These are phyloP conservation scores for Alternaria sp. DNA, from an alignment of 2,329 filamentous ascomycete species.

Conservation along the genomic window DNA sequence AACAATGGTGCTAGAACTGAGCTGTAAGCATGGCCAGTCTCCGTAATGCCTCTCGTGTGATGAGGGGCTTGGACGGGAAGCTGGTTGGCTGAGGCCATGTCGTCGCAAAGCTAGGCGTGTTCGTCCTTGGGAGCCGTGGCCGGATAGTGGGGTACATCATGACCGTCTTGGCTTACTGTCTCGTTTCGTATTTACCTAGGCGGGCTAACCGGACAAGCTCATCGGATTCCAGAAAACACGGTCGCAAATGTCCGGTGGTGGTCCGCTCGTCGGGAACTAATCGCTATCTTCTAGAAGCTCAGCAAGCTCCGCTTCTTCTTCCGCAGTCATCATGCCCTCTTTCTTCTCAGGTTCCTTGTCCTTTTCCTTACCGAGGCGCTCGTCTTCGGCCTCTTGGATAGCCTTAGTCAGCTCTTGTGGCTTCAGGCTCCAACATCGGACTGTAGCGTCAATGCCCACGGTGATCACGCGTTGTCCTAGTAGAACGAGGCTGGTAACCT, in stretches of 20 bases:
- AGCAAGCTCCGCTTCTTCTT: conserved; percentile 92
- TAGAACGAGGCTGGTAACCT: conserved; percentile 82
- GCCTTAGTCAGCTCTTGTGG: conserved; percentile 67
- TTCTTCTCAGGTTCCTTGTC: conserved; percentile 56
- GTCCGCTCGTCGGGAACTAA: conserved; percentile 34
- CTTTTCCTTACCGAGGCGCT: conserved; percentile 57
- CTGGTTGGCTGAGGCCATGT: conserved; percentile 12
- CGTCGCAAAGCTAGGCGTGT: conserved; percentile 21
- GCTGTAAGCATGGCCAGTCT: conserved; percentile 17
- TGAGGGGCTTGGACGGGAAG: conserved; percentile 6
- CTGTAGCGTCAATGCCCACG: conserved; percentile 87
- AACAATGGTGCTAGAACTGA: conserved; percentile 14
- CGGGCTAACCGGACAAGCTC: conserved; percentile 30
- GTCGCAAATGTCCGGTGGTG: conserved; percentile 26
- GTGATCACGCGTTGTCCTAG: conserved; percentile 72
- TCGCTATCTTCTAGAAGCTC: conserved; percentile 86
- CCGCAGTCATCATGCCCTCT: conserved; percentile 73
- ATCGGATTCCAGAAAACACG: conserved; percentile 27
- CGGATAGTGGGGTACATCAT: conserved; percentile 27
- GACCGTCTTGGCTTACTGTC: conserved; percentile 30
- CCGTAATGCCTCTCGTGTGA: conserved; percentile 9
- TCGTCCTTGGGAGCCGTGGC: conserved; percentile 22
- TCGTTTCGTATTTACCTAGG: conserved; percentile 37
- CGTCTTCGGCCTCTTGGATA: conserved; percentile 59
- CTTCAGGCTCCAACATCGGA: conserved; percentile 82